phyloP scores from a whole-genome alignment of 257 asterid species.

The Mentha longifolia region DNA sequence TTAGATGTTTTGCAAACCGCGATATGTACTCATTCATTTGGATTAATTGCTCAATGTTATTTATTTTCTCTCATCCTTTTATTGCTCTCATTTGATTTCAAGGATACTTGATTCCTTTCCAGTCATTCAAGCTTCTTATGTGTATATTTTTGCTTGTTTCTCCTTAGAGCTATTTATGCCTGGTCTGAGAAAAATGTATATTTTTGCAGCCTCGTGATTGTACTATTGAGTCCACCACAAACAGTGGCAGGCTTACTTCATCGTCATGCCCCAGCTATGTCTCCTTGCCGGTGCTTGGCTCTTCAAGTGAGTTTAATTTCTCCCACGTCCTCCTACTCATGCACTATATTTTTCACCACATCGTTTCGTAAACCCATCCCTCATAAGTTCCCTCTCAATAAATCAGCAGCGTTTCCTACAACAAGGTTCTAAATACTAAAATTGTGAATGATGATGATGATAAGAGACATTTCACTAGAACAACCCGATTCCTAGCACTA shows the following conservation, averaged over 20 bases:
- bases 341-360: conserved; percentile 10
- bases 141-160: conserved; percentile 10
- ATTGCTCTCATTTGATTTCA: not conserved
- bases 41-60: not conserved
- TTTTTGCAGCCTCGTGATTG: conserved; percentile 89
- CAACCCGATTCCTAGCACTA: not conserved
- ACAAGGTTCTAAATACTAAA: not conserved
- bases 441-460: too few species aligned
- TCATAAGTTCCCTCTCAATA: not conserved
- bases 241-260: conserved; percentile 44
- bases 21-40: conserved; percentile 4
- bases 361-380: not conserved
- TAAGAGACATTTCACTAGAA: too few species aligned
- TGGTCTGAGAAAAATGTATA: conserved; percentile 18
- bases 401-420: conserved; percentile 1
- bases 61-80: not conserved
- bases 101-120: conserved; percentile 4
- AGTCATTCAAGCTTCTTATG: not conserved
- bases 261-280: conserved; percentile 68
- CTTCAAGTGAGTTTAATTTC: conserved; percentile 52
- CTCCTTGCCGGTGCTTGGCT: conserved; percentile 67
- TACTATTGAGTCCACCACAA: conserved; percentile 40
- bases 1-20: not conserved
- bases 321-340: not conserved
- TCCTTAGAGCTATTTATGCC: conserved; percentile 10